These are phyloP conservation scores for Verticillium dahliae DNA, from an alignment of 2,329 filamentous ascomycete species.

Conservation along the genomic window DNA sequence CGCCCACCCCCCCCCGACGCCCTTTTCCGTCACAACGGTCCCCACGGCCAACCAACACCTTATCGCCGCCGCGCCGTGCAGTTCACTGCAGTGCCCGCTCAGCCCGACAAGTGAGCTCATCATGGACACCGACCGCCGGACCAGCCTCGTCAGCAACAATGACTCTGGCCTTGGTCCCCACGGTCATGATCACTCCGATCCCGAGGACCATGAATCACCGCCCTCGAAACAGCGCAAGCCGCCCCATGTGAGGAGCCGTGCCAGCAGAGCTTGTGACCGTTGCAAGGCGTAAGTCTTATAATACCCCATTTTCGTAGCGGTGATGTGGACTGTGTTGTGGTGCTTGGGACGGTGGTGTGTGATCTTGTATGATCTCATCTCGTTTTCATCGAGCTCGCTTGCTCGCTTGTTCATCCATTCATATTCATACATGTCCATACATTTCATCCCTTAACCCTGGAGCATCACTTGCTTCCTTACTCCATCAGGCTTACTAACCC, in stretches of 20 bases:
- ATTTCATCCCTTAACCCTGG: background rate
- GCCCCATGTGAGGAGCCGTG: constrained; percentile 3
- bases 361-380: background rate
- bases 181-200: background rate
- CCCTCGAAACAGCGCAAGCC: constrained; percentile 1
- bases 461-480: background rate
- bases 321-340: too few species aligned
- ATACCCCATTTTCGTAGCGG: background rate
- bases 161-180: background rate
- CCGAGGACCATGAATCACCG: background rate
- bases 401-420: background rate
- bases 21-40: constrained; percentile 1
- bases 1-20: background rate
- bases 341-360: background rate
- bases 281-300: constrained; percentile 15
- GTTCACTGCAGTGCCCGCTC: too few species aligned
- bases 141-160: background rate
- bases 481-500: background rate
- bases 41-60: background rate
- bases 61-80: background rate
- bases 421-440: background rate
- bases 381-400: background rate
- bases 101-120: background rate
- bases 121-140: background rate
- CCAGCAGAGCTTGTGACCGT: constrained; percentile 15